These are phyloP conservation scores for Colletotrichum spinosum DNA, from an alignment of 2,329 filamentous ascomycete genomes.

Conservation along the genomic window DNA sequence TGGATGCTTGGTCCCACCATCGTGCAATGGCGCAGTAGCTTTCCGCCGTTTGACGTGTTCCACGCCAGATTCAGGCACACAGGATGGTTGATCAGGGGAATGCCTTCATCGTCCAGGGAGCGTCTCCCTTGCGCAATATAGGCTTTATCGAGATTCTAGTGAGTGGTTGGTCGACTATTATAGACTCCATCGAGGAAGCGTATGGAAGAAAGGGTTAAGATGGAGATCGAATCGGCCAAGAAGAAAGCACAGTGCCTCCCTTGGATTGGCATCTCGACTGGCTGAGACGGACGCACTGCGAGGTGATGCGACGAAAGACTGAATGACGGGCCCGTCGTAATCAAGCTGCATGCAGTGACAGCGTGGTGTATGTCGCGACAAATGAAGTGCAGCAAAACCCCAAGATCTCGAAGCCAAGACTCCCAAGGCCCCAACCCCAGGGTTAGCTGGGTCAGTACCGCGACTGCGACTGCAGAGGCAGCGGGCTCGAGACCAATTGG, in stretches of 20 bases:
- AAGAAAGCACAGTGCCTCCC: not conserved
- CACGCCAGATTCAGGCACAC: conserved; percentile 32
- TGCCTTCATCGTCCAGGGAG: not conserved
- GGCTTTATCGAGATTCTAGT: conserved; percentile 14
- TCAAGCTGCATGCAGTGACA: conserved; percentile 33
- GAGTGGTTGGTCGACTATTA: too few relatives aligned
- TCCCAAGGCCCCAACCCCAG: conserved; percentile 11
- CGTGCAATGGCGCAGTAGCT: conserved; percentile 17
- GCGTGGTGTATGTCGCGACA: conserved; percentile 32
- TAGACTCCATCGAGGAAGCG: too few relatives aligned
- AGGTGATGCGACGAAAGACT: conserved; percentile 19
- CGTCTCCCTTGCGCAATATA: not conserved
- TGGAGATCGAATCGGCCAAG: conserved; percentile 1
- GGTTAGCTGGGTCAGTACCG: conserved; percentile 30
- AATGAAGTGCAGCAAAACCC: conserved; percentile 21
- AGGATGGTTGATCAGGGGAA: conserved; percentile 1
- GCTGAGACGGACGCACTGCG: conserved; percentile 15
- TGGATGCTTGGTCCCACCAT: conserved; percentile 15
- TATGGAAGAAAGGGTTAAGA: not conserved
- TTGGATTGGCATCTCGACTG: conserved; percentile 9
- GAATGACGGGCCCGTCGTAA: conserved; percentile 16
- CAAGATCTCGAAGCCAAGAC: not conserved
- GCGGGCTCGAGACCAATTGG: conserved; percentile 20
- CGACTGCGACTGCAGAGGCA: conserved; percentile 14
- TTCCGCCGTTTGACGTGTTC: conserved; percentile 17